Evolutionary conservation across 805 yeast genomes (phyloP).

Genomic region (Starmerella potacharoeniae): DNA sequence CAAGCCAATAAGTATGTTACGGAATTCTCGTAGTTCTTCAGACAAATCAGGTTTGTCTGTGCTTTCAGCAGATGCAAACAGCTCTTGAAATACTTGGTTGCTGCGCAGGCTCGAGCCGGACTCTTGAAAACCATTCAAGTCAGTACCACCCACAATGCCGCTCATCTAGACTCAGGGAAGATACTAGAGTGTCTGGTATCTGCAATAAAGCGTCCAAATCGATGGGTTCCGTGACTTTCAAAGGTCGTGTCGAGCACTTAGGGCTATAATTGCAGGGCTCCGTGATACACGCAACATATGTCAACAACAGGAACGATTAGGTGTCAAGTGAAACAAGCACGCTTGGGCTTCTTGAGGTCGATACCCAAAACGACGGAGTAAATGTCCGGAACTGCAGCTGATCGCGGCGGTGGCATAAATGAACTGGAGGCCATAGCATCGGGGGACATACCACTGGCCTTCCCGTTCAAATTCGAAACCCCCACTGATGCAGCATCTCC

Average conservation of each 20-base stretch:
- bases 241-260: too few species aligned
- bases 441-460: constrained; percentile 8
- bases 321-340: too few species aligned
- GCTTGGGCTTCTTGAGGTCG: too few species aligned
- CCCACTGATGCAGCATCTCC: constrained; percentile 24
- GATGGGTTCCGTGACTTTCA: too few species aligned
- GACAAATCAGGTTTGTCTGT: neutral
- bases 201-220: neutral
- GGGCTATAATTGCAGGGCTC: too few species aligned
- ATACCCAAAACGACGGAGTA: too few species aligned
- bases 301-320: too few species aligned
- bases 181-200: neutral
- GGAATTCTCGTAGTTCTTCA: neutral
- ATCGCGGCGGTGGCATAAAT: neutral
- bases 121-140: neutral
- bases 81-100: neutral
- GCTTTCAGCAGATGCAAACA: neutral
- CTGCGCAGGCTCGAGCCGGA: neutral
- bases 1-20: constrained; percentile 5
- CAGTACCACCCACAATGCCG: neutral
- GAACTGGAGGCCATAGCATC: constrained; percentile 7
- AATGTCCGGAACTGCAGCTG: neutral
- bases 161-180: neutral
- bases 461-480: constrained; percentile 9
- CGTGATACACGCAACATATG: too few species aligned